A percentile compares a stretch with the other conserved stretches of the same genome.
Conservation (phyloP, 371 early-diverging fungal species). For the Mortierella polycephala region DNA sequence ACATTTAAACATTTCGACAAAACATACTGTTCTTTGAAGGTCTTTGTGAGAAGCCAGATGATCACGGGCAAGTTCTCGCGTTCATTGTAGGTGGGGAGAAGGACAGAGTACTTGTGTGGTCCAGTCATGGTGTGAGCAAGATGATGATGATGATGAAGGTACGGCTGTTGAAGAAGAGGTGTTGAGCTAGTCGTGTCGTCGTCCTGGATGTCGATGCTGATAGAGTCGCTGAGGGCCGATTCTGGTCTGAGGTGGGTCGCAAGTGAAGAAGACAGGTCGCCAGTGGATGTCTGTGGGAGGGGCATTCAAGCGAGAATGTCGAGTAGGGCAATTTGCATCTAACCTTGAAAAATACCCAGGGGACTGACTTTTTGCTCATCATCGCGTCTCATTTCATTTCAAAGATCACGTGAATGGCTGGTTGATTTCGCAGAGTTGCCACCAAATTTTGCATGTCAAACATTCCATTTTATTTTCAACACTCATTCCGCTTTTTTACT, state of each 20-base stretch:
- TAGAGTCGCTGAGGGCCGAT: conserved; percentile 23
- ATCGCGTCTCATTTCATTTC: no score
- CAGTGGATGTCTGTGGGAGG: conserved; percentile 4
- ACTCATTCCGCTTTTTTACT: no score
- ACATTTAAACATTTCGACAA: background rate
- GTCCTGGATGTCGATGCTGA: conserved; percentile 53
- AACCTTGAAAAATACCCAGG: no score
- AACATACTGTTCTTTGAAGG: conserved; percentile 81
- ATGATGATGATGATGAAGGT: conserved; percentile 19
- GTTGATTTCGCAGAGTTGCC: no score
- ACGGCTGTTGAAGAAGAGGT: conserved; percentile 7
- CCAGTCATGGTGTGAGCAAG: conserved; percentile 23
- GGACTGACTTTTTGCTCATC: no score
- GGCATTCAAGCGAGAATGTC: conserved; percentile 6
- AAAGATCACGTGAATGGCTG: no score
- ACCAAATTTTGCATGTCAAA: no score
- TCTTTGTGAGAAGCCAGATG: conserved; percentile 88
- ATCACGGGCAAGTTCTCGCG: conserved; percentile 97
- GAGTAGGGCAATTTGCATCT: no score
- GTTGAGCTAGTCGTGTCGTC: conserved; percentile 20
- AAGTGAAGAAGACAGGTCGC: conserved; percentile 16
- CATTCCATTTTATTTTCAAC: no score
- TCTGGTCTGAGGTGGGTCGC: conserved; percentile 14
- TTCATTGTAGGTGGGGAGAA: conserved; percentile 99
- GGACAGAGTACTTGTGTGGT: conserved; percentile 83